A percentile compares a stretch with the other conserved stretches of the same genome.
phyloP scores from a whole-genome alignment of 1,284 basidiomycete genomes.

The Ceratobasidium sp. region DNA sequence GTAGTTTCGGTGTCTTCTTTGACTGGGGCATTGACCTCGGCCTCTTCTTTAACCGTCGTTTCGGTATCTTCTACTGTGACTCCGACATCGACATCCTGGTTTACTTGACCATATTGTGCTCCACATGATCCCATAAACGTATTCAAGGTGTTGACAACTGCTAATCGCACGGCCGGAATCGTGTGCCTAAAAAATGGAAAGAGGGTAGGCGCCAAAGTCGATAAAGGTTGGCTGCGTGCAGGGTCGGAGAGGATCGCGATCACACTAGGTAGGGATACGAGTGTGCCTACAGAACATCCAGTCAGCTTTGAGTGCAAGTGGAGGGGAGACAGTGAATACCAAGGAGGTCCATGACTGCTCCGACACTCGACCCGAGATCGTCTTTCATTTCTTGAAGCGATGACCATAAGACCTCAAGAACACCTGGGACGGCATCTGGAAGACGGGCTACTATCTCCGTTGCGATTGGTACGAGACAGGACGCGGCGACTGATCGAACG shows the following conservation, averaged over 20 bases:
- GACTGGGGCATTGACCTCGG: background rate
- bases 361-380: conserved; percentile 95
- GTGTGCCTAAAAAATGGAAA: conserved; percentile 99
- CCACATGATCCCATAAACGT: conserved; percentile 67
- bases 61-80: background rate
- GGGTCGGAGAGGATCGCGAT: conserved; percentile 76
- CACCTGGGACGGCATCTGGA: conserved; percentile 71
- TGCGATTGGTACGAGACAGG: conserved; percentile 87
- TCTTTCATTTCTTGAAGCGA: conserved; percentile 95
- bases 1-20: too few species aligned
- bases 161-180: conserved; percentile 89
- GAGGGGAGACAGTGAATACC: conserved; percentile 54
- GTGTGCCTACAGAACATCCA: conserved; percentile 65
- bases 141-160: conserved; percentile 88
- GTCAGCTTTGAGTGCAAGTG: conserved; percentile 33
- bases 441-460: conserved; percentile 78
- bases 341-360: conserved; percentile 95
- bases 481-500: conserved; percentile 94
- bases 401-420: conserved; percentile 88
- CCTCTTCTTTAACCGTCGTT: background rate
- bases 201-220: conserved; percentile 81
- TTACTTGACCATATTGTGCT: too few species aligned
- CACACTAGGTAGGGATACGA: conserved; percentile 82
- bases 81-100: background rate
- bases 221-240: conserved; percentile 70